phyloP scores from a whole-genome alignment of 371 early-diverging fungal species.

The Dichotomocladium elegans region DNA sequence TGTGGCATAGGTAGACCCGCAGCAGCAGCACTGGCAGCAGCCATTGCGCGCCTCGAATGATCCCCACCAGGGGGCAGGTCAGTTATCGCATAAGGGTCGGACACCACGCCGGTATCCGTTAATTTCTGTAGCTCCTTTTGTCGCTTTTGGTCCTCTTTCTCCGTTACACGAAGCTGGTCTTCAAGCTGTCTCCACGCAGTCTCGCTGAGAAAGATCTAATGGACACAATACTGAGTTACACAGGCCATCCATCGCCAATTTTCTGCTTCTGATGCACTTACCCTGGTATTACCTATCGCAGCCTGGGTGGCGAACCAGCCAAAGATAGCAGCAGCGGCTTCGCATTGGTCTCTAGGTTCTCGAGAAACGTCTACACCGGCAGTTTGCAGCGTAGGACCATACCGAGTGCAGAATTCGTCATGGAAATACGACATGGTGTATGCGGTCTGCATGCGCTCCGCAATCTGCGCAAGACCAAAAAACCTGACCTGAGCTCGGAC shows the following conservation, averaged over 20 bases:
- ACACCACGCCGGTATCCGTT: background rate
- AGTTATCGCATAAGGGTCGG: too few species aligned
- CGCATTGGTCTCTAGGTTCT: conserved; percentile 46
- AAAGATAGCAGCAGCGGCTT: conserved; percentile 52
- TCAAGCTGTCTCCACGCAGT: conserved; percentile 65
- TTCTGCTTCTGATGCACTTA: conserved; percentile 11
- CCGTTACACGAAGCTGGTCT: conserved; percentile 42
- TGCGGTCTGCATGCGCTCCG: conserved; percentile 38
- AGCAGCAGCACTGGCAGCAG: conserved; percentile 15
- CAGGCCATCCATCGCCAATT: too few species aligned
- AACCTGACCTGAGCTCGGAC: conserved; percentile 65
- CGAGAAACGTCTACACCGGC: conserved; percentile 36
- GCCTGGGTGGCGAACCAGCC: conserved; percentile 70
- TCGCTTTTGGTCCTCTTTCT: conserved; percentile 27
- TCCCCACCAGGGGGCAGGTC: background rate
- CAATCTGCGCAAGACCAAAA: conserved; percentile 55
- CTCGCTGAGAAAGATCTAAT: conserved; percentile 67
- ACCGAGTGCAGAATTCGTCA: conserved; percentile 66
- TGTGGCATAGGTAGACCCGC: conserved; percentile 20
- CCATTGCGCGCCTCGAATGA: conserved; percentile 3
- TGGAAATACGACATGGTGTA: conserved; percentile 61
- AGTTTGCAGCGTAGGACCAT: conserved; percentile 42
- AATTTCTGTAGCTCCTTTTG: conserved; percentile 19
- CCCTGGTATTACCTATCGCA: conserved; percentile 64
- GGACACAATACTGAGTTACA: too few species aligned